Percentiles rank a stretch among this genome's conserved stretches.
Evolutionary conservation across 305 asterid genomes (phyloP).

Genomic region (Fraxinus sp.): DNA sequence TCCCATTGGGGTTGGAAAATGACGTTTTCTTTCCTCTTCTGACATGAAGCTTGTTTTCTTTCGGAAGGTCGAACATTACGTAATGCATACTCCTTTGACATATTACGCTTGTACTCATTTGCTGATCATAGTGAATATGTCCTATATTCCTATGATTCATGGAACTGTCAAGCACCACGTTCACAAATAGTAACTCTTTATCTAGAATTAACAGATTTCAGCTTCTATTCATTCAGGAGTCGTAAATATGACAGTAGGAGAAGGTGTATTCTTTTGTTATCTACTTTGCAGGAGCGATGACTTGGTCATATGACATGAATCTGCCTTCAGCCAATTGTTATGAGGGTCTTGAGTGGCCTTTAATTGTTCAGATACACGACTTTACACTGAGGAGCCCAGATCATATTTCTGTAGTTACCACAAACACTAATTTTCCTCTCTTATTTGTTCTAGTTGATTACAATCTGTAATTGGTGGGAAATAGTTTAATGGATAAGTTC

Average conservation of each 20-base stretch:
- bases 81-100: background rate
- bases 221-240: background rate
- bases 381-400: background rate
- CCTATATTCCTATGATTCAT: background rate
- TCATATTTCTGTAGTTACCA: background rate
- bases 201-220: background rate
- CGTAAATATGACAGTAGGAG: background rate
- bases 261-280: background rate
- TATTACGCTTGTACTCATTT: background rate
- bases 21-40: background rate
- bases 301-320: background rate
- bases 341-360: background rate
- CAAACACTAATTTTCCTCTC: background rate
- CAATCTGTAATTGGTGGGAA: background rate
- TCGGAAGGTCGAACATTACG: background rate
- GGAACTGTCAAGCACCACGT: background rate
- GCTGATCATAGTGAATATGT: background rate
- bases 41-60: background rate
- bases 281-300: background rate
- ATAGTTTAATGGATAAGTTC: background rate
- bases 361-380: background rate
- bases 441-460: background rate
- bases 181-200: background rate
- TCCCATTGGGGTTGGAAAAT: background rate
- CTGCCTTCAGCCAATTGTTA: background rate